phyloP scores from a whole-genome alignment of 2,329 filamentous ascomycete species.

The Aspergillus fumigatiaffinis region DNA sequence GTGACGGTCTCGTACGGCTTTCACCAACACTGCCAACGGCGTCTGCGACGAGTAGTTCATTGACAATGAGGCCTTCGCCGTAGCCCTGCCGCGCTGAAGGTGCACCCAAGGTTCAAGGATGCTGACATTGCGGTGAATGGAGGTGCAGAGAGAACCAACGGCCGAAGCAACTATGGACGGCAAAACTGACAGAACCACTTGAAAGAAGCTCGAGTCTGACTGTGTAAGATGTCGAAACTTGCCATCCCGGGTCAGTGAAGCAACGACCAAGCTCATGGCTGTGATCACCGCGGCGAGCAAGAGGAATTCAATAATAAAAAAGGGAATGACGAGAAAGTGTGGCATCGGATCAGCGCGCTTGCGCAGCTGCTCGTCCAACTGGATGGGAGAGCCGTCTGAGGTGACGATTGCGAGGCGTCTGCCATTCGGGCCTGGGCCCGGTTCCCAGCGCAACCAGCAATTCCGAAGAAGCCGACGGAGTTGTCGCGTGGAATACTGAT shows the following conservation, averaged over 20 bases:
- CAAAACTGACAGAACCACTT: slow-evolving; percentile 28
- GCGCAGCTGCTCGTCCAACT: slow-evolving; percentile 21
- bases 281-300: slow-evolving; percentile 28
- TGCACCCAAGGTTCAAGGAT: slow-evolving; percentile 35
- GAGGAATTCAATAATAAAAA: slow-evolving; percentile 33
- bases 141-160: slow-evolving; percentile 30
- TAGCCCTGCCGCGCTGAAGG: slow-evolving; percentile 28
- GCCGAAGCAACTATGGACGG: slow-evolving; percentile 31
- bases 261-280: slow-evolving; percentile 26
- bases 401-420: slow-evolving; percentile 27
- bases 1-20: slow-evolving; percentile 26
- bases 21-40: slow-evolving; percentile 27
- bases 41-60: slow-evolving; percentile 33
- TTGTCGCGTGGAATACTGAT: slow-evolving; percentile 32
- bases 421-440: slow-evolving; percentile 22
- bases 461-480: slow-evolving; percentile 27
- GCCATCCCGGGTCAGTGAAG: slow-evolving; percentile 26
- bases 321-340: slow-evolving; percentile 31
- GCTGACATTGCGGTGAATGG: slow-evolving; percentile 32
- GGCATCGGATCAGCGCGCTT: slow-evolving; percentile 28
- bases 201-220: slow-evolving; percentile 29
- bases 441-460: slow-evolving; percentile 27
- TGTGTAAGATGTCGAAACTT: slow-evolving; percentile 29
- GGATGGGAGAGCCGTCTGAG: slow-evolving; percentile 24
- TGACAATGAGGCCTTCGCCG: slow-evolving; percentile 23